Evolutionary conservation across 2,329 filamentous ascomycete species (phyloP), one percentile per base, ranked within the genome.

Genomic region (Venturia pyrina): DNA sequence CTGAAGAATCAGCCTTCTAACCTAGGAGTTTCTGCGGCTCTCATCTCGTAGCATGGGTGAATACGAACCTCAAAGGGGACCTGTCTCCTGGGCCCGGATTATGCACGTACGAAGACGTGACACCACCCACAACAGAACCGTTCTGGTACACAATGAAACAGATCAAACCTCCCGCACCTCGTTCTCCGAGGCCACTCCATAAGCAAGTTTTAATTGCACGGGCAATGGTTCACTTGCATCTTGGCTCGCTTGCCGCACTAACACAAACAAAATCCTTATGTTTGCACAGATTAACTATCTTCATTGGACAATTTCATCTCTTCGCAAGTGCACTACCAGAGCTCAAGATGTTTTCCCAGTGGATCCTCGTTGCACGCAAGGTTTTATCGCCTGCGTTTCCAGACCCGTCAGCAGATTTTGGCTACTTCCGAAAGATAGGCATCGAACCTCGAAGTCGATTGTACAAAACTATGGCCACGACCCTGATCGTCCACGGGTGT

Each of bases 391-490:
- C 32, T 59, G 53, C 15, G 28, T 34, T 56, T 37, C 53, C 28
- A 59, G 53, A n/a, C 15, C 13, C 50, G 17, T 21, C 15, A 37
- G 28, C 32, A 59, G 19, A 37, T n/a, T n/a, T 11, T 59, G 2
- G 53, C 32, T 17, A 37, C 32, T n/a, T 15, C 32, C 53, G 32
- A 8, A 37, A 59, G 7, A 59, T 37, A 37, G 37, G 53, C 28
- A 17, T 59, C 7, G 8, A 37, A 59, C 15, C 53, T 34, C 19
- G 32, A 59, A 3, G 19, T 37, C 32, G 28, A 37, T 59, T 59
- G 17, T 62, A 62, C 60, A 62, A 62, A 62, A 62, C 60, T 43
- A 62, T 62, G 60, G 60, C 60, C 10, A 40, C 37, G 43, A 44
- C 60, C 37, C 60, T 28, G 60, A 2, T 62, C 44, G 37, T 24